Evolutionary conservation across 2,329 filamentous ascomycete species (phyloP), one percentile per base, ranked within the genome.

Genomic region (Metarhizium anisopliae): DNA sequence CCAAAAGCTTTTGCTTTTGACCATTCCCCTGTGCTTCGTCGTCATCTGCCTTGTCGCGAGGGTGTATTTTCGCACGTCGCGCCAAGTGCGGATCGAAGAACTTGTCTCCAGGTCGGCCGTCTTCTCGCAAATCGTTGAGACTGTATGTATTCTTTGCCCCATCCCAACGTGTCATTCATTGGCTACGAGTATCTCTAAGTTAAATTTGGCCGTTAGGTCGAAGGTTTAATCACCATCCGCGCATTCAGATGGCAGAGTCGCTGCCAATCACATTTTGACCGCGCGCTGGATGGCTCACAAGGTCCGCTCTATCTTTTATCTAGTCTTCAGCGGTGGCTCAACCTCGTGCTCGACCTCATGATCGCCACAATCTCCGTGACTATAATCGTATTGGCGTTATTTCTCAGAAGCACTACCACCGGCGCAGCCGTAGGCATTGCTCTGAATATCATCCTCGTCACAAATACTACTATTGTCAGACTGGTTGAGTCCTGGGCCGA

Each of bases 1-100:
- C 2, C 74, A 80, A 7, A 74, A 70, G 50, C 72, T 72, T 47
- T 68, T 79, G 0, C 69, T 70, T 0, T 62, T 77, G 1, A 70
- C 70, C 0, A 67, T 82, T 13, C 80, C 80, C 0, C 52, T 74
- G 6, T 61, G 51, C 14, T 6, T 32, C 1, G 29, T 52, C 7
- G 8, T 52, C 20, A 25, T 25, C 20, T 25, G 20, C 20, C 20
- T 25, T 25, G 20, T 25, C 2, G 20, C 20, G 20, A 25, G 20
- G 14, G 51, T 52, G 13, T 52, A 25, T 43, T 45, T 63, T n/a
- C 11, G 42, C 6, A 45, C 42, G 6, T 45, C 8, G 1, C 13
- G 42, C 6, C 42, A 45, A n/a, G 11, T 45, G 42, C 42, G 42
- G 4, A 16, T 45, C n/a, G 6, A 16, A 6, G 42, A 45, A 2